Percentiles rank a stretch among this genome's conserved stretches.
Evolutionary conservation across 2,329 filamentous ascomycete species (phyloP).

Genomic region (Trichoderma pleuroti): DNA sequence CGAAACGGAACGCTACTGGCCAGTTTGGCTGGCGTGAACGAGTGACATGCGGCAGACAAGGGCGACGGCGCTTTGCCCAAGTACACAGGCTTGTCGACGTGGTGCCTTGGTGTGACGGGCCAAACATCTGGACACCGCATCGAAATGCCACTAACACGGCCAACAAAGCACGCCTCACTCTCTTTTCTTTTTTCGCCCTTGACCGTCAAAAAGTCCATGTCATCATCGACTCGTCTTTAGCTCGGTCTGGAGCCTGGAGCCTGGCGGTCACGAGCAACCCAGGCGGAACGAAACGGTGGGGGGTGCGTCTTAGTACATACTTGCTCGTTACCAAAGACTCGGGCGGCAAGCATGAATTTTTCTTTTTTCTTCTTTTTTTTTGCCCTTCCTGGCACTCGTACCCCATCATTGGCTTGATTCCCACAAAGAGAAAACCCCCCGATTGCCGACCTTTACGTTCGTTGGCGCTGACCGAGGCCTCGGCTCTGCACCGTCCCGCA

Average conservation of each 20-base stretch:
- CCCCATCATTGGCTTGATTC: background rate
- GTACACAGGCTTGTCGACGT: background rate
- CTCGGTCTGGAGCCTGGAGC: background rate
- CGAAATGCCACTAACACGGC: background rate
- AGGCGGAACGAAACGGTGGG: background rate
- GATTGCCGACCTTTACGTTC: slow-evolving; percentile 9
- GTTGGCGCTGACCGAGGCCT: slow-evolving; percentile 10
- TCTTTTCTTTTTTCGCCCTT: background rate
- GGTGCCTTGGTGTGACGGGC: background rate
- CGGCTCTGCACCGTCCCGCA: slow-evolving; percentile 16
- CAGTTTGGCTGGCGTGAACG: background rate
- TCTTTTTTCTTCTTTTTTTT: background rate
- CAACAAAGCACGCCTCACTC: background rate
- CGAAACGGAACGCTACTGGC: background rate
- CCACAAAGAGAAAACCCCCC: background rate
- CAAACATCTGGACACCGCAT: background rate
- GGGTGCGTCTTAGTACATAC: background rate
- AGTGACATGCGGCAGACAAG: background rate
- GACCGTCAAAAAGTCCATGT: slow-evolving; percentile 6
- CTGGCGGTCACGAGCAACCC: slow-evolving; percentile 7
- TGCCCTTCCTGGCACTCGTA: background rate
- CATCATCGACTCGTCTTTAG: slow-evolving; percentile 2
- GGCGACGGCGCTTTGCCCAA: background rate
- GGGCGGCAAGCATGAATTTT: background rate
- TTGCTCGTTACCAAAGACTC: background rate